Conservation (phyloP, 305 asterid genomes). For the Ilex paraguariensis region DNA sequence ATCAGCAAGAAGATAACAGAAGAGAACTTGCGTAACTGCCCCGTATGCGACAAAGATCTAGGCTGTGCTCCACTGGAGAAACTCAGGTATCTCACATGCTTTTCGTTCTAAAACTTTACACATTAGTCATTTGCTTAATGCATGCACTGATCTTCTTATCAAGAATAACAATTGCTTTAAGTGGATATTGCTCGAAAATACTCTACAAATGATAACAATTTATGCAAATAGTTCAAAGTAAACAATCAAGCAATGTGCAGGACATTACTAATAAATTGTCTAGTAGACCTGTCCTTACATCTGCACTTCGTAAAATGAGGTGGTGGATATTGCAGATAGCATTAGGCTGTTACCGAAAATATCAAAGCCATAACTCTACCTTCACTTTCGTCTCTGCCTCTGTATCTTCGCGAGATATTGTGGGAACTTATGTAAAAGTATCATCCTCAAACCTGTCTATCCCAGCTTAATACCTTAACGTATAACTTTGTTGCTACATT, state of each 20-base stretch:
- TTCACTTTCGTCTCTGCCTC: too few species aligned
- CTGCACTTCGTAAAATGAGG: not conserved
- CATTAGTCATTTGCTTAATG: not conserved
- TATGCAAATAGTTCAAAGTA: not conserved
- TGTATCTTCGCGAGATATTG: too few species aligned
- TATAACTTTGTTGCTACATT: too few species aligned
- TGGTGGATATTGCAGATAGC: too few species aligned
- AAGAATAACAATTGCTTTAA: not conserved
- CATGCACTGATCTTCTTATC: not conserved
- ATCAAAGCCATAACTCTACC: too few species aligned
- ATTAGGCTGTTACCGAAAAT: too few species aligned
- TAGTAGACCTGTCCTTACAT: not conserved
- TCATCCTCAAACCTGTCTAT: too few species aligned
- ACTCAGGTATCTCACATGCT: conserved; percentile 11
- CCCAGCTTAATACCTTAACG: too few species aligned
- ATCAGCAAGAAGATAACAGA: conserved; percentile 10
- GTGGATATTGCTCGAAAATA: too few species aligned
- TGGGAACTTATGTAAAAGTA: too few species aligned
- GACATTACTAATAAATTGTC: not conserved
- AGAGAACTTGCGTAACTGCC: conserved; percentile 16
- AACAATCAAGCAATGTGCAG: not conserved
- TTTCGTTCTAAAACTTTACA: too few species aligned
- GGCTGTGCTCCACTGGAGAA: conserved; percentile 18
- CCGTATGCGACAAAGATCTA: conserved; percentile 16
- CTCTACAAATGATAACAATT: not conserved